Base-by-base conservation (phyloP, 306 rosid species). In the Hylodesmum podocarpum region DNA sequence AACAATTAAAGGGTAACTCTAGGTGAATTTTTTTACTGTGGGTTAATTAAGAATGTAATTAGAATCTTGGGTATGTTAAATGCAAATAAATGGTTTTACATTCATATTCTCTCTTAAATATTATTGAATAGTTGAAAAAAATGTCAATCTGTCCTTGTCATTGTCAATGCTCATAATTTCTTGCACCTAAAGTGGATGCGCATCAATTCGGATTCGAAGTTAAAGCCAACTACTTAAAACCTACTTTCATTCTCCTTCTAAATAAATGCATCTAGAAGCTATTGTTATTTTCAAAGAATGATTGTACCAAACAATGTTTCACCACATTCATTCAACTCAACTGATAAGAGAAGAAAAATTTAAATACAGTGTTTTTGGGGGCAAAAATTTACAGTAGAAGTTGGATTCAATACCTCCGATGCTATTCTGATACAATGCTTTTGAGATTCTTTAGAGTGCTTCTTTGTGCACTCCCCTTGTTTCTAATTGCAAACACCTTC, bases 161-260 rank as follows among this genome's bases (percentile, higher is more conserved):
- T 28, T 55, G 33, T 78, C 73, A 78, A 28, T 65, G 63, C 68
- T 57, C 77, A 66, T 82, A 36, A 83, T 51, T 66, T 83, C 62
- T 83, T 18, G 16, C 51, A 72, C 68, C 83, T 66, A 83, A 73
- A 39, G 44, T 65, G 18, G 75, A 66, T 72, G 69, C 7, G 46
- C n/a, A 44, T 81, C 77, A 44, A 55, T 27, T 54, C 8, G 4
- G 59, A 63, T 31, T 57, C 44, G 1, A 28, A 29, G 11, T 19
- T 31, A 31, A 27, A 18, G 67, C 54, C 70, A 73, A 65, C 79
- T 55, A 55, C 79, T 64, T 61, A 3, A 62, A 79, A 64, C 66
- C 51, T 65, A 40, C 41, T 65, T 8, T 58, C 79, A 51, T 66
- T 62, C 64, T 79, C 83, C 25, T 51, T 50, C 78, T 25, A 29